Percentiles rank a stretch among this genome's conserved stretches.
Evolutionary conservation across 176 grass and related monocot genomes (phyloP).

Genomic region (Areca catechu): DNA sequence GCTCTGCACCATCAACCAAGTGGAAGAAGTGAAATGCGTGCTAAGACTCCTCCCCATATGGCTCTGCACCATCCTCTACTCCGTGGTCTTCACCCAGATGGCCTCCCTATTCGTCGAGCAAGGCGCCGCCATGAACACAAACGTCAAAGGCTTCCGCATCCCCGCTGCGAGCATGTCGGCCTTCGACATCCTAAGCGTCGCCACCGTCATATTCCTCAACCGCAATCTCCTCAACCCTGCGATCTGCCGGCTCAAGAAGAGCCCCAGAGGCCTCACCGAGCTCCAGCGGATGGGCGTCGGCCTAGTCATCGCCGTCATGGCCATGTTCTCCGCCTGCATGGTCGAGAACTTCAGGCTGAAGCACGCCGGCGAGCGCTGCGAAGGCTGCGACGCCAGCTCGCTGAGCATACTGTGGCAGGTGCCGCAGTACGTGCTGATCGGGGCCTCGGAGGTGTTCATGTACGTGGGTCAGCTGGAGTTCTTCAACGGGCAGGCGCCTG

Average conservation of each 20-base stretch:
- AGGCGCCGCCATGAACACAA: constrained; percentile 3
- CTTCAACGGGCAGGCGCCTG: constrained; percentile 54
- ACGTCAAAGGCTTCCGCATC: background rate
- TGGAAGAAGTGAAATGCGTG: constrained; percentile 15
- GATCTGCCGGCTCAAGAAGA: background rate
- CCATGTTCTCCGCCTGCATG: constrained; percentile 15
- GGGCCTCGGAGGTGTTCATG: constrained; percentile 63
- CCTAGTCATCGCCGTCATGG: constrained; percentile 1
- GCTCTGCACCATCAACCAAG: constrained; percentile 10
- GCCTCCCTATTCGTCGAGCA: constrained; percentile 17
- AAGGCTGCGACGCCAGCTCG: background rate
- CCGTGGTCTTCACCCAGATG: constrained; percentile 22
- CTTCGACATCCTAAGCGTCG: constrained; percentile 19
- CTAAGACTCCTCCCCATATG: constrained; percentile 17
- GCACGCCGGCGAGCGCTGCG: background rate
- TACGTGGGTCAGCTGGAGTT: constrained; percentile 70
- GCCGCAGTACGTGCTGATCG: constrained; percentile 58
- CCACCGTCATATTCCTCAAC: constrained; percentile 6
- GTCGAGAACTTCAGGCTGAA: constrained; percentile 39
- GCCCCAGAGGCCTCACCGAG: constrained; percentile 3
- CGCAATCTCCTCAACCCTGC: background rate
- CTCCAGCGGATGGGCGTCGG: constrained; percentile 16
- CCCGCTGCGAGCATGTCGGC: constrained; percentile 12
- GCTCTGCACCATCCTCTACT: constrained; percentile 16
- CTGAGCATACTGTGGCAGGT: constrained; percentile 60